A percentile compares a stretch with the other conserved stretches of the same genome.
phyloP scores from a whole-genome alignment of 805 yeast species.

The Jamesozyma jinghongensis region DNA sequence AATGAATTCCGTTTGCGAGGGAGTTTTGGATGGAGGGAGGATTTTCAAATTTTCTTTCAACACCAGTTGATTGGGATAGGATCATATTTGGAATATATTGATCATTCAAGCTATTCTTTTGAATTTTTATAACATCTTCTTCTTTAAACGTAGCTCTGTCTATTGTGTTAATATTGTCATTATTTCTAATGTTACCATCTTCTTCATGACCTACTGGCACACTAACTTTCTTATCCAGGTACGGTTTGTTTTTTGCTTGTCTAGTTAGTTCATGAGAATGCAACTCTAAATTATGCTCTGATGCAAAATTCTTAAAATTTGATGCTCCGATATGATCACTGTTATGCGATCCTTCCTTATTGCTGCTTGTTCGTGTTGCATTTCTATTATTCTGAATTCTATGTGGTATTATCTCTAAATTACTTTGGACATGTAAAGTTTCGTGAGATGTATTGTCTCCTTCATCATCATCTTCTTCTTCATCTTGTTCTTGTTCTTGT shows the following conservation, averaged over 20 bases:
- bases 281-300: conserved; percentile 7
- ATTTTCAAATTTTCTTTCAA: conserved; percentile 34
- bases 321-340: conserved; percentile 12
- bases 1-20: conserved; percentile 12
- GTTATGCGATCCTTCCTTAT: neutral
- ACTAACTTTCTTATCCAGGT: neutral
- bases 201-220: neutral
- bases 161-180: neutral
- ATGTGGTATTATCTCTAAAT: neutral
- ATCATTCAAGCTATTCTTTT: conserved; percentile 14
- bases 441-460: neutral
- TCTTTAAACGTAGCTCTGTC: too few relatives aligned
- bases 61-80: conserved; percentile 46
- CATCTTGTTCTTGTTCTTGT: conserved; percentile 9
- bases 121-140: too few relatives aligned
- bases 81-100: conserved; percentile 36
- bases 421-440: neutral
- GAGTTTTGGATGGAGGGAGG: conserved; percentile 29
- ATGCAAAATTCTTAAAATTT: conserved; percentile 4
- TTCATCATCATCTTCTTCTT: neutral
- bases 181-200: neutral
- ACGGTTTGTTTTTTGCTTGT: conserved; percentile 5
- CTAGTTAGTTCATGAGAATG: conserved; percentile 16
- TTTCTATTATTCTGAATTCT: neutral
- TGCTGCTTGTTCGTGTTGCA: neutral